These are phyloP conservation scores for Saururus chinensis DNA, from an alignment of 164 flowering plant genomes.

Conservation along the genomic window DNA sequence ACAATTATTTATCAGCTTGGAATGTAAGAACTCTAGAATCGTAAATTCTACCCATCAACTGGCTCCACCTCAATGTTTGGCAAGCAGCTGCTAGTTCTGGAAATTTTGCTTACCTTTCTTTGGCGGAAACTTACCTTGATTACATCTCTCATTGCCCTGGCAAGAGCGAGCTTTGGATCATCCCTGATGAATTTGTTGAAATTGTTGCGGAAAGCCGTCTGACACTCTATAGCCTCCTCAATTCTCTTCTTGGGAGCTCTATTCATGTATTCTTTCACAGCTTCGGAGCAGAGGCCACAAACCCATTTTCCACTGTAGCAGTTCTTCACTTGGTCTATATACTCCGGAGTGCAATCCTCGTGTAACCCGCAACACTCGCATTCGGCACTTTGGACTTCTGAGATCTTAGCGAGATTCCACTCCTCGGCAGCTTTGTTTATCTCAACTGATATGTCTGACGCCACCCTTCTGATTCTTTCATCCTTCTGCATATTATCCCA, in stretches of 20 bases:
- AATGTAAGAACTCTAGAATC: too few species aligned
- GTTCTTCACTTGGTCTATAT: slow-evolving; percentile 23
- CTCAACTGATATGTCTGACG: slow-evolving; percentile 26
- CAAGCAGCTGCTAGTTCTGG: neutral
- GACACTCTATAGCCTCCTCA: neutral
- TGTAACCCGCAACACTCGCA: slow-evolving; percentile 52
- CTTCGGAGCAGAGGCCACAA: slow-evolving; percentile 60
- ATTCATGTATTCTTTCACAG: slow-evolving; percentile 32
- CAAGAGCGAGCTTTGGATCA: neutral
- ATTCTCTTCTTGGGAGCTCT: neutral
- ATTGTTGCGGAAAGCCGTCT: neutral
- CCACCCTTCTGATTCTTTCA: slow-evolving; percentile 24
- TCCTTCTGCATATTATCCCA: slow-evolving; percentile 18
- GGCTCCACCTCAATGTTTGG: too few species aligned
- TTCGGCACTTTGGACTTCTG: slow-evolving; percentile 21
- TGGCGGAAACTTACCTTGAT: neutral
- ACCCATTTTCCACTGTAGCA: slow-evolving; percentile 43
- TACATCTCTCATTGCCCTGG: neutral
- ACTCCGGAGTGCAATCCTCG: slow-evolving; percentile 49
- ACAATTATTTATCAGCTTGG: too few species aligned
- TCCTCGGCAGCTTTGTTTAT: slow-evolving; percentile 8
- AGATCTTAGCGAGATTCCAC: neutral
- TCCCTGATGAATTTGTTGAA: neutral
- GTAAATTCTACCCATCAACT: too few species aligned
- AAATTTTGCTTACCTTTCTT: neutral